phyloP scores from a whole-genome alignment of 495 filamentous ascomycete species.

The Neurospora sublineolata region DNA sequence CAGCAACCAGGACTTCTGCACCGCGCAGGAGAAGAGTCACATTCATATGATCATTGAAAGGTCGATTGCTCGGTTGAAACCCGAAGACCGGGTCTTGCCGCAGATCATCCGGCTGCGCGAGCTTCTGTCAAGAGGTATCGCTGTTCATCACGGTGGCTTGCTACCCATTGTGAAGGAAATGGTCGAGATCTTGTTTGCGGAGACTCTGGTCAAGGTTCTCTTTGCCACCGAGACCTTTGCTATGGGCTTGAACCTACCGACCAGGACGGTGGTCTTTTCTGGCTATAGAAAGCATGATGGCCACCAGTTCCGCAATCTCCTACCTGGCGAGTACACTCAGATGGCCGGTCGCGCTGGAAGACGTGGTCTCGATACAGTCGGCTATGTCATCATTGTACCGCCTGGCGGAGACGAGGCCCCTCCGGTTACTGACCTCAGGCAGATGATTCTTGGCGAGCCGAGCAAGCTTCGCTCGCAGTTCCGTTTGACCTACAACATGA shows the following conservation, averaged over 20 bases:
- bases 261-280: slow-evolving; percentile 92
- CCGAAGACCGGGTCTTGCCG: slow-evolving; percentile 76
- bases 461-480: slow-evolving; percentile 95
- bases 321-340: slow-evolving; percentile 94
- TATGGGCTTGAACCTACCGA: slow-evolving; percentile 94
- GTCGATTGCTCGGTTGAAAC: slow-evolving; percentile 83
- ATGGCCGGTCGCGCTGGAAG: slow-evolving; percentile 95
- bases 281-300: slow-evolving; percentile 95
- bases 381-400: slow-evolving; percentile 84
- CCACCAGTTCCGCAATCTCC: slow-evolving; percentile 75
- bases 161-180: slow-evolving; percentile 96
- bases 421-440: slow-evolving; percentile 62
- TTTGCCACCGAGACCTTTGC: slow-evolving; percentile 98
- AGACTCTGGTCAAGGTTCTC: slow-evolving; percentile 86
- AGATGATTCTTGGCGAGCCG: slow-evolving; percentile 94
- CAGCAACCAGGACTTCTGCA: slow-evolving; percentile 88
- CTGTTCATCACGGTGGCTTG: slow-evolving; percentile 92
- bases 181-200: slow-evolving; percentile 92
- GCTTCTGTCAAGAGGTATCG: slow-evolving; percentile 75
- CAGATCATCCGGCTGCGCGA: slow-evolving; percentile 85
- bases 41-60: slow-evolving; percentile 97
- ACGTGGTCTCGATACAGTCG: slow-evolving; percentile 82
- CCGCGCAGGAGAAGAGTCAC: slow-evolving; percentile 82
- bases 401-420: slow-evolving; percentile 74
- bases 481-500: slow-evolving; percentile 98